Percentiles rank a stretch among this genome's conserved stretches.
Evolutionary conservation across 345 rosid species (phyloP).

Genomic region (Murraya paniculata): DNA sequence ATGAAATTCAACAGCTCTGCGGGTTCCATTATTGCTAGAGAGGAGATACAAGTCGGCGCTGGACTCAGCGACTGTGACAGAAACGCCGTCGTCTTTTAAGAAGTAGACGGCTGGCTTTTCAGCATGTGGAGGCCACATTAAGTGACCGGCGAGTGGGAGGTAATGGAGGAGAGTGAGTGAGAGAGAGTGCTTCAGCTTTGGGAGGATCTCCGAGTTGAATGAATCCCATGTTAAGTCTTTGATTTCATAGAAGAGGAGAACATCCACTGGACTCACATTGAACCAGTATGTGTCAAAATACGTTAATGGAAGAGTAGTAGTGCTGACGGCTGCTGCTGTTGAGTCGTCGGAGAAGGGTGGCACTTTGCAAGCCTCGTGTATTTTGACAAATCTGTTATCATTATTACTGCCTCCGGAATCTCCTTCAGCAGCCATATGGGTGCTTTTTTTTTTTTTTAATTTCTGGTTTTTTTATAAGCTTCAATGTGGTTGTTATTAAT

Average conservation of each 20-base stretch:
- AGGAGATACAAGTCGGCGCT: slow-evolving; percentile 23
- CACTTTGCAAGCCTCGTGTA: slow-evolving; percentile 12
- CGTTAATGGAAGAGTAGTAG: slow-evolving; percentile 23
- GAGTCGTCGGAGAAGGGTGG: slow-evolving; percentile 20
- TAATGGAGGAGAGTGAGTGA: slow-evolving; percentile 34
- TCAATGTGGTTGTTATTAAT: no score
- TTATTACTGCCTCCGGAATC: no score
- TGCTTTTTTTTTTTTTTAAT: no score
- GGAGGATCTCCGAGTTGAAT: slow-evolving; percentile 34
- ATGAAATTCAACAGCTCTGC: slow-evolving; percentile 24
- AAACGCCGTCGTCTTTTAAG: slow-evolving; percentile 24
- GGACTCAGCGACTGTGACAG: slow-evolving; percentile 38
- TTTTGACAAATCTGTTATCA: background rate
- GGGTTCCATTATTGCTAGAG: background rate
- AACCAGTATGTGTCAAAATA: slow-evolving; percentile 29
- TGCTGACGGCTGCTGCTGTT: background rate
- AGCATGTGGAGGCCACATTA: slow-evolving; percentile 24
- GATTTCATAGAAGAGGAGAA: slow-evolving; percentile 29
- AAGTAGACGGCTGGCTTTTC: slow-evolving; percentile 22
- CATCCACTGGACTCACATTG: slow-evolving; percentile 24
- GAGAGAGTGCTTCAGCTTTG: slow-evolving; percentile 38
- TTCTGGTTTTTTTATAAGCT: no score
- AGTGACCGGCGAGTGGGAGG: slow-evolving; percentile 31
- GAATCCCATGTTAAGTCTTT: slow-evolving; percentile 1
- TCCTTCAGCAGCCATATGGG: no score